Evolutionary conservation across 202 grass and related monocot genomes (phyloP), one percentile per base, ranked within the genome.

Genomic region (Carex arenaria): DNA sequence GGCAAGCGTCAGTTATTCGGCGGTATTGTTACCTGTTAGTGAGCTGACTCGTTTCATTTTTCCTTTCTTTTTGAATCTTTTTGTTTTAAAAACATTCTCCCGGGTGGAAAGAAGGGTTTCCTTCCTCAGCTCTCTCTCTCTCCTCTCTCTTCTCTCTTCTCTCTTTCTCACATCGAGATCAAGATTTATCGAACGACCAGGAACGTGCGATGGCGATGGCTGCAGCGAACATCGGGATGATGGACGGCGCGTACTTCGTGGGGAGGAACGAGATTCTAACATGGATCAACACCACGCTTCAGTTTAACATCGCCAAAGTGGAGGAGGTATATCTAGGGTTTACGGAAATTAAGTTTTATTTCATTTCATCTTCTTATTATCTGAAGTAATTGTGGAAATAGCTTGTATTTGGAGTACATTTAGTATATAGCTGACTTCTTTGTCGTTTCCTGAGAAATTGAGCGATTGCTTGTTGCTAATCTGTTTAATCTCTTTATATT

Each of bases 211-310:
- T 86, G 88, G 82, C 82, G 73, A 81, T 85, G 85, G 80, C 88
- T 66, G 87, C 72, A 88, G 77, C 94, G 80, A 89, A 60, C 53
- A 94, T 97, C 43, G 94, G 94, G 77, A 90, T 94, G 78, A 97
- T 97, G 94, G 94, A 97, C 88, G 85, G 92, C 36, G 94, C 94
- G 11, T 97, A 97, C 87, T 97, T 97, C 85, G 94, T 97, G 1
- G 94, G 94, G 49, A 87, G 94, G 89, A 92, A 87, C 60, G 94
- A 97, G 88, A 89, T 97, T 89, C 89, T 97, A 14, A 80, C 81
- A 47, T 97, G 94, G 94, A 90, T 97, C 90, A 97, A 97, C 59
- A 90, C 92, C 20, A 94, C 91, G 15, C 94, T 97, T 5, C 94
- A 97, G 81, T 88, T 97, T 81, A 78, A 82, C 36, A 89, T 97